Base-by-base conservation (phyloP, 2,329 filamentous ascomycete genomes). In the Claviceps sp. region DNA sequence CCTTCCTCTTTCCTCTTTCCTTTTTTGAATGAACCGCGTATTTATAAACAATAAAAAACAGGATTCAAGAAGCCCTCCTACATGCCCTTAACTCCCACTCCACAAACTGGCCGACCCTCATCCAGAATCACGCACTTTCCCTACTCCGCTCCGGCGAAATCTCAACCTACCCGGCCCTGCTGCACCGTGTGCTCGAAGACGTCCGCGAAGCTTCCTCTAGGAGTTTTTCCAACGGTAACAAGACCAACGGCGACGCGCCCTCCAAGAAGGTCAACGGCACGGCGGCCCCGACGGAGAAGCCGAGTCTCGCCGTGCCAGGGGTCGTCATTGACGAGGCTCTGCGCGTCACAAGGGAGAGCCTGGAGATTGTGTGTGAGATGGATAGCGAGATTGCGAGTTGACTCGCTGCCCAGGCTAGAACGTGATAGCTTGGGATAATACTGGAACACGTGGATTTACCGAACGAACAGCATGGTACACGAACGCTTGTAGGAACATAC, bases 1-100 rank as follows among this genome's bases (percentile, higher is more conserved):
- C 43, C 38, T 3, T 48, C 24, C n/a, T 34, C 45, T 20, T 3
- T 48, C 24, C n/a, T 34, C 45, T 20, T 8, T 49, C 53, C 34
- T 13, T 34, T 9, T 18, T 14, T 34, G 13, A 42, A 45, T 52
- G 22, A 48, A 50, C 42, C 42, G 24, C 46, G 4, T 14, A 18
- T 18, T 5, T 16, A 16, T 13, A 20, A 51, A 42, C 11, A 14
- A 14, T 41, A 11, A 37, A 82, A 82, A 81, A 58, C 30, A 34
- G 30, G 30, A 84, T 84, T 59, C 79, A 84, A 70, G 79, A 84
- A 53, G 68, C 74, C 44, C 75, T 84, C 61, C 75, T 83, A 43
- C 79, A 84, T 67, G 65, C 76, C 55, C 76, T 84, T 50, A 71
- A 84, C 64, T 69, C 79, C 48, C 71, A 82, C 66, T 64, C 70